phyloP scores from a whole-genome alignment of 306 rosid genomes.

The Carpinus viminea region DNA sequence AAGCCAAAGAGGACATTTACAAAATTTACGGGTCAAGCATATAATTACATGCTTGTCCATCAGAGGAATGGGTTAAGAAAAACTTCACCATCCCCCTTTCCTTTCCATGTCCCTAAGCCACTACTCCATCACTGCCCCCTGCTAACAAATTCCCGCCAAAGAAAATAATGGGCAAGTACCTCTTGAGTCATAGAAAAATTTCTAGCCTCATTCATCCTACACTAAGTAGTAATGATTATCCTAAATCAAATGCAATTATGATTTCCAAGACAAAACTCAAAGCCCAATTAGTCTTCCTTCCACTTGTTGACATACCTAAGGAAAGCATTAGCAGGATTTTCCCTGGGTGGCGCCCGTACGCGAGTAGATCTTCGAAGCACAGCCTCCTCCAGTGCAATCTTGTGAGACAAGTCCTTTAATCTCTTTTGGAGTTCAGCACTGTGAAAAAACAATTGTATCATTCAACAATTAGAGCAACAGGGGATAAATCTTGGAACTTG shows the following conservation, averaged over 20 bases:
- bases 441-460: slow-evolving; percentile 16
- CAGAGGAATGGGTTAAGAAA: slow-evolving; percentile 7
- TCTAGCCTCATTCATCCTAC: slow-evolving; percentile 9
- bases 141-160: slow-evolving; percentile 2
- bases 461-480: background rate
- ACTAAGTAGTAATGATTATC: background rate
- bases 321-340: slow-evolving; percentile 78
- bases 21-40: slow-evolving; percentile 38
- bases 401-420: slow-evolving; percentile 58
- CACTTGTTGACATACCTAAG: slow-evolving; percentile 80
- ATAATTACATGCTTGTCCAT: slow-evolving; percentile 22
- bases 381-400: slow-evolving; percentile 60
- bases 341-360: slow-evolving; percentile 86
- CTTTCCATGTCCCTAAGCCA: slow-evolving; percentile 13
- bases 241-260: slow-evolving; percentile 10
- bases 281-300: slow-evolving; percentile 61
- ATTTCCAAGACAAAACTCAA: background rate
- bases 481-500: background rate
- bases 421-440: slow-evolving; percentile 67
- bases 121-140: background rate
- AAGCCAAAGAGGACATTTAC: slow-evolving; percentile 15
- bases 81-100: slow-evolving; percentile 19
- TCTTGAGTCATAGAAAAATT: background rate
- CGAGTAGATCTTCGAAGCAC: slow-evolving; percentile 88
- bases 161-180: slow-evolving; percentile 12